Conservation (phyloP, 2,329 filamentous ascomycete genomes). For the Fusarium chuoi region DNA sequence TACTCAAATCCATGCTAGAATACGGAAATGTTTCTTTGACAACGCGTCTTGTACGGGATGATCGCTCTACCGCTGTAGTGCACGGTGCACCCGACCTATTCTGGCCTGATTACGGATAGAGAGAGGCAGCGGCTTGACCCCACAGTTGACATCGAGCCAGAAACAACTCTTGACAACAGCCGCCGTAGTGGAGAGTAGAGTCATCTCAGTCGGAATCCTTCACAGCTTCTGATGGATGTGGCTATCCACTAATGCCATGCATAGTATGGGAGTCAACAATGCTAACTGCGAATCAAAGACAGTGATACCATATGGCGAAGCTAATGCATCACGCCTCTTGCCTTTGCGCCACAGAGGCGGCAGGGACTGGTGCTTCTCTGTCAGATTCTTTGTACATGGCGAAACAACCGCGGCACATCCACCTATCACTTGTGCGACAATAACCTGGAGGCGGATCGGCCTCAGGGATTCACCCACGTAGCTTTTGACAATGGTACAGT, state of each 20-base stretch:
- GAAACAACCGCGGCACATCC: slow-evolving; percentile 28
- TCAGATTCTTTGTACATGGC: slow-evolving; percentile 2
- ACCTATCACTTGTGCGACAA: slow-evolving; percentile 16
- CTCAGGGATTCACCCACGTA: slow-evolving; percentile 23
- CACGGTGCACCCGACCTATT: neutral
- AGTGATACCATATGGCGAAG: neutral
- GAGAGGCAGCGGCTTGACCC: neutral
- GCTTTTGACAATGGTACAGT: neutral
- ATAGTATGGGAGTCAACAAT: slow-evolving; percentile 2
- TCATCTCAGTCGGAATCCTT: slow-evolving; percentile 6
- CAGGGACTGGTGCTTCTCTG: neutral
- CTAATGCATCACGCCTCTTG: slow-evolving; percentile 6
- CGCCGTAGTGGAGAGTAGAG: slow-evolving; percentile 23
- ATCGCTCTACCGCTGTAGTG: too few relatives aligned
- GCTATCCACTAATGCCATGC: neutral
- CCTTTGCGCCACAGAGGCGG: slow-evolving; percentile 13
- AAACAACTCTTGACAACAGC: slow-evolving; percentile 12
- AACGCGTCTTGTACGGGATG: slow-evolving; percentile 1
- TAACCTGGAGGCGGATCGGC: slow-evolving; percentile 26
- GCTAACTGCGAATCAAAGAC: slow-evolving; percentile 10
- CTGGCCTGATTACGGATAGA: neutral
- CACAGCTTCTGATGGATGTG: neutral
- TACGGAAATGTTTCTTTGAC: neutral
- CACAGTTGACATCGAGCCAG: neutral
- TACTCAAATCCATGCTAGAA: neutral